These are phyloP conservation scores for Begonia fuchsioides DNA, from an alignment of 306 rosid species.

Conservation along the genomic window DNA sequence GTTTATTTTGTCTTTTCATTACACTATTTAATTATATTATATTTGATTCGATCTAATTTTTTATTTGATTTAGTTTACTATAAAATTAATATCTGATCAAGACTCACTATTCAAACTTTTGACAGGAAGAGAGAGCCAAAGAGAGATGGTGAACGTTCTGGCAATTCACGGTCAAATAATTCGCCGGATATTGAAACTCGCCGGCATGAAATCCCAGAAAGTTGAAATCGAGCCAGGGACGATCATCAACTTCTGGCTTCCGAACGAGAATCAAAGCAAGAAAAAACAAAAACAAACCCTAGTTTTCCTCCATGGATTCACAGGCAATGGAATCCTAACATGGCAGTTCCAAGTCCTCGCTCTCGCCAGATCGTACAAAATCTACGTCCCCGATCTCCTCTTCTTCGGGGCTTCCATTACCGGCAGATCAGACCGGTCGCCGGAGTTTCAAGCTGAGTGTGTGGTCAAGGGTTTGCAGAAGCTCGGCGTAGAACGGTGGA, in stretches of 20 bases:
- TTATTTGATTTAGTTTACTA: too few relatives aligned
- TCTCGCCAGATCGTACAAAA: constrained; percentile 13
- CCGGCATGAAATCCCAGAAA: constrained; percentile 14
- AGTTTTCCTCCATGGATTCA: constrained; percentile 31
- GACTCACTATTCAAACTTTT: too few relatives aligned
- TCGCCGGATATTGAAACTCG: constrained; percentile 7
- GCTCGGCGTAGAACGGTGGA: constrained; percentile 25
- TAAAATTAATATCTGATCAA: too few relatives aligned
- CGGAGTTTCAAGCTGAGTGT: constrained; percentile 29
- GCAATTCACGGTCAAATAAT: constrained; percentile 9
- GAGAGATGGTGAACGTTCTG: constrained; percentile 20
- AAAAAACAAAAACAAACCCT: constrained; percentile 10
- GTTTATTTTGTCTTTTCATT: too few relatives aligned
- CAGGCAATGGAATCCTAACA: constrained; percentile 19
- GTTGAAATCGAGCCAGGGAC: constrained; percentile 39
- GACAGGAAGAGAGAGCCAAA: constrained; percentile 1
- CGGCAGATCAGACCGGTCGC: constrained; percentile 19
- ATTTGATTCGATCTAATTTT: too few relatives aligned
- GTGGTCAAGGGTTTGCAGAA: constrained; percentile 25
- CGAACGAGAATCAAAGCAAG: neutral
- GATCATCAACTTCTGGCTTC: constrained; percentile 25
- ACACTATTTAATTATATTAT: too few relatives aligned
- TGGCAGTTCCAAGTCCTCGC: constrained; percentile 29
- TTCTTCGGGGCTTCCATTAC: constrained; percentile 28
- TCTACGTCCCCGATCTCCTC: constrained; percentile 28